Evolutionary conservation across 2,329 filamentous ascomycete species (phyloP), one percentile per base, ranked within the genome.

Genomic region (Ascochyta clinopodiicola): DNA sequence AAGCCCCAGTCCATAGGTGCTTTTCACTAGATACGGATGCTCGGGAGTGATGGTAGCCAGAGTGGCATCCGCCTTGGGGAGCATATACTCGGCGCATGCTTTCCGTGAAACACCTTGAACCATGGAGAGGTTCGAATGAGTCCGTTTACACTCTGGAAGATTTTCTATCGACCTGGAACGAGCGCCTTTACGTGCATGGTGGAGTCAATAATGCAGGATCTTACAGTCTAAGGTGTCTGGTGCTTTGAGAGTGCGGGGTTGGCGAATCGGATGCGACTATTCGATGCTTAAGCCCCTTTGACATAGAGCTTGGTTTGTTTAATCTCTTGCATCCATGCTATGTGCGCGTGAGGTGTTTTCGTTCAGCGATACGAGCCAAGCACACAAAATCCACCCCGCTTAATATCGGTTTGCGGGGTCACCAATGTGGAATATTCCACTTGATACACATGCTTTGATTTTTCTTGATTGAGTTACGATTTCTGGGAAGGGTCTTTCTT

Each of bases 11-110:
- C 29, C 42, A 35, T 19, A 8, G 4, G 4, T 24, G n/a, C 42
- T 50, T 42, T 42, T 50, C 31, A 49, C 43, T 15, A 10, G 32
- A 40, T 44, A 24, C 56, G 47, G 51, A 59, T 59, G 57, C 61
- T 58, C 59, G 56, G 67, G 44, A 54, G 40, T 24, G 31, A 32
- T 38, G 47, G 3, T 57, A 55, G 53, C 63, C 67, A 64, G 64
- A 35, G 51, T 60, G 61, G 43, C 60, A 59, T 60, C 66, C 64
- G 63, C 44, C 50, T 57, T 56, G 59, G 62, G 54, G n/a, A 56
- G 44, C 44, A 48, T 38, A 44, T 3, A 12, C 4, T 24, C n/a
- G 3, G 6, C 17, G 13, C 7, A 27, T 17, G 7, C 15, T 15
- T 38, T 13, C 27, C 10, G 22, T 27, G 22, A 27, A 17, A 27